phyloP scores from a whole-genome alignment of 768 basidiomycete species.

The Lentinula sp. region DNA sequence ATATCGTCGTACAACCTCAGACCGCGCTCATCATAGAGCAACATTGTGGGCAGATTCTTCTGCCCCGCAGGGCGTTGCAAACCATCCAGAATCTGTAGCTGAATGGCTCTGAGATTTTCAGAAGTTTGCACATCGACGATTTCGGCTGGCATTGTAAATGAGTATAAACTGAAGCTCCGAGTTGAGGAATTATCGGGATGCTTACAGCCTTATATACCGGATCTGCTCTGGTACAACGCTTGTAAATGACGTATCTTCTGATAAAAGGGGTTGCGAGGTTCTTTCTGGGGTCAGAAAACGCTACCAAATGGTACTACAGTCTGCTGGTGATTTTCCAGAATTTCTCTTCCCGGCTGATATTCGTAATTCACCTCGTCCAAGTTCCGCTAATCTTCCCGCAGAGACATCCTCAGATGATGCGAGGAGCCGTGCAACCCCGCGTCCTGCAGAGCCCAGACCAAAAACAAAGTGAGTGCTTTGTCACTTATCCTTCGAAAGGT shows the following conservation, averaged over 20 bases:
- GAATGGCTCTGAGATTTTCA: constrained; percentile 29
- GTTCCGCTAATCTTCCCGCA: neutral
- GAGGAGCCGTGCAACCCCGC: neutral
- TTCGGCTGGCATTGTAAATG: constrained; percentile 32
- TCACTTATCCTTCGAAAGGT: neutral
- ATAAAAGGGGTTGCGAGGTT: neutral
- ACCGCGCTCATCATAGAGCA: constrained; percentile 84
- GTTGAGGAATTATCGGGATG: neutral
- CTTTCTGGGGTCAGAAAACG: neutral
- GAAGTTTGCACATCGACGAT: constrained; percentile 46
- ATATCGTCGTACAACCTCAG: constrained; percentile 83
- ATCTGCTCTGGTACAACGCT: neutral
- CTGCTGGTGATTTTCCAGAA: neutral
- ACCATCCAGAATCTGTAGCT: constrained; percentile 45
- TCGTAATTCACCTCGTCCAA: neutral
- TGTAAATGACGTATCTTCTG: neutral
- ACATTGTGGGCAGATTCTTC: constrained; percentile 71
- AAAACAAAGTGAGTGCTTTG: neutral
- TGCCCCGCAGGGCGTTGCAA: constrained; percentile 47
- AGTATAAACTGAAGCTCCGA: neutral
- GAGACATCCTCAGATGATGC: neutral
- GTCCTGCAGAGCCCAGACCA: neutral
- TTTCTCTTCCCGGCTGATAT: neutral
- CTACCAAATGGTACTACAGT: neutral
- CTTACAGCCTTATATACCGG: neutral